A percentile compares a stretch with the other conserved stretches of the same genome.
Conservation (phyloP, 495 filamentous ascomycete genomes). For the Tuber borchii region DNA sequence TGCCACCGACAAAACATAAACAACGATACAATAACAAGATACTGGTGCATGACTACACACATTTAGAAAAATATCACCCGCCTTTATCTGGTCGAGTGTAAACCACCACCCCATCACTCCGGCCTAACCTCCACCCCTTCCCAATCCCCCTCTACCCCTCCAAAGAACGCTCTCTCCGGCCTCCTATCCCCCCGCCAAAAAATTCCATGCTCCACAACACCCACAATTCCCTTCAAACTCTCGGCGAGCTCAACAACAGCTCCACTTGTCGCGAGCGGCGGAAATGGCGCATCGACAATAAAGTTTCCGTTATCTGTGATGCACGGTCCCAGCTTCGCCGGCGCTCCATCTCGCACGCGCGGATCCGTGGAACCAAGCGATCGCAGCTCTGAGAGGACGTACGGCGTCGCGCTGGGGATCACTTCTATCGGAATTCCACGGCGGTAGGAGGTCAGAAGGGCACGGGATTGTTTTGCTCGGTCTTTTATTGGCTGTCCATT, state of each 20-base stretch:
- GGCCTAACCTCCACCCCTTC: not conserved
- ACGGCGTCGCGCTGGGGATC: conserved; percentile 64
- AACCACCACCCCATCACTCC: not conserved
- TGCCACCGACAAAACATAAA: not conserved
- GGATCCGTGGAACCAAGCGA: conserved; percentile 61
- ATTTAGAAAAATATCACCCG: not conserved
- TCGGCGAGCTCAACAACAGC: conserved; percentile 62
- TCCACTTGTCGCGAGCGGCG: conserved; percentile 50
- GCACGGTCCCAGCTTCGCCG: conserved; percentile 65
- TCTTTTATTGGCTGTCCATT: conserved; percentile 47
- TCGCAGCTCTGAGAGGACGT: conserved; percentile 62
- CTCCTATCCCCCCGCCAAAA: conserved; percentile 78
- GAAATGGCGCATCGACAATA: conserved; percentile 82
- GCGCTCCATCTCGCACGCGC: conserved; percentile 56
- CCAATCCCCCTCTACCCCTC: conserved; percentile 61
- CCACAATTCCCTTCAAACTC: conserved; percentile 68
- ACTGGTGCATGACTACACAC: not conserved
- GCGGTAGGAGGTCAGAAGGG: conserved; percentile 66
- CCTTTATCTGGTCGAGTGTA: not conserved
- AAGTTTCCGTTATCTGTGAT: conserved; percentile 88
- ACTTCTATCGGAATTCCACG: conserved; percentile 84
- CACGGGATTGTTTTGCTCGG: conserved; percentile 68
- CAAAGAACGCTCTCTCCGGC: conserved; percentile 86
- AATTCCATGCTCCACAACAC: conserved; percentile 85
- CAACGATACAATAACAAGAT: not conserved